Base-by-base conservation (phyloP, 768 basidiomycete genomes). In the Rhodotorula paludigena region DNA sequence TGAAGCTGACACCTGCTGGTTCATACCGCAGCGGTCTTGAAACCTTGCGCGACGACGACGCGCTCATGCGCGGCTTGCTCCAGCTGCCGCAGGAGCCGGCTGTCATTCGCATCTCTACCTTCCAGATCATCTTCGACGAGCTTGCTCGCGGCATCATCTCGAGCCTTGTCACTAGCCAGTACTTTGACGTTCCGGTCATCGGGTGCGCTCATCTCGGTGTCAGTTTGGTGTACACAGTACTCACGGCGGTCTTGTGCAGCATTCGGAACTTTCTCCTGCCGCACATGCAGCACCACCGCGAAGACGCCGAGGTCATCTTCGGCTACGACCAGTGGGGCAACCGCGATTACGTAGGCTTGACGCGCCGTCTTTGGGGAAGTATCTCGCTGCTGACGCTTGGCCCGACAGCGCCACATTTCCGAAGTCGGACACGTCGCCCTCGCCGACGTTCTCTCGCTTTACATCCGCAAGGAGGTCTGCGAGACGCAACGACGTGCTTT, bases 261-360 rank as follows among this genome's bases (percentile, higher is more conserved):
- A 20, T 71, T 14, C 69, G 69, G 25, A 65, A 65, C 39, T 71
- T 58, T 47, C 45, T 71, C 36, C 39, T 71, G 0, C 69, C 69
- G 6, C 64, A 71, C 23, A 18, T 60, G 38, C 58, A 63, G 44
- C 53, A 54, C 20, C 64, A 66, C 30, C 63, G 60, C 1, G 64
- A 71, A 12, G 28, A 57, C 14, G 63, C 60, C 10, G 59, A 69
- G 25, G 49, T 25, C 2, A 42, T 69, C 28, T 69, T 69, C 25
- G 63, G 68, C 2, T 10, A 65, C 2, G 63, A 57, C 18, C 18
- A 23, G 12, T 53, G 63, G 63, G 60, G 63, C 25, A 33, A 57
- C 30, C 58, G 63, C 7, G 68, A 68, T 44, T 65, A 64, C 36
- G 63, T 69, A 23, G 38, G 58, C 41, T 42, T 42, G 41, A 42